Evolutionary conservation across 805 yeast genomes (phyloP), one percentile per base, ranked within the genome.

Genomic region (Starmerella vaccinii): DNA sequence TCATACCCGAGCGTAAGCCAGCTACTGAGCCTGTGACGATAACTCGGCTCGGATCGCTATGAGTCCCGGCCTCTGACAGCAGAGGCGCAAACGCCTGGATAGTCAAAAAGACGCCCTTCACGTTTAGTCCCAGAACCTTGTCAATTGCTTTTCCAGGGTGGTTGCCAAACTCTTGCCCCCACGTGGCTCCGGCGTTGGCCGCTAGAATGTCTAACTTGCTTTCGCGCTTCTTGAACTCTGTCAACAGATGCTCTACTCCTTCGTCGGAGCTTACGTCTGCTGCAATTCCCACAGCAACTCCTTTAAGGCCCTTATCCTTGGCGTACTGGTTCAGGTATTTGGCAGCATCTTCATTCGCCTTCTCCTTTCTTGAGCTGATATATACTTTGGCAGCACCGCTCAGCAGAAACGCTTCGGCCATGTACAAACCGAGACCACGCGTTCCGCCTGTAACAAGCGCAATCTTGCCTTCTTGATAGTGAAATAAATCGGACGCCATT

Each of bases 131-230:
- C 61, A 81, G 62, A 6, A 83, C 82, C 63, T 81, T 81, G 57
- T 73, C 76, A 57, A 82, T 63, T 1, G 84, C 86, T 3, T 66
- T 53, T 26, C 77, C 77, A 3, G 85, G 78, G 60, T 83, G 88
- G 10, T 68, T 66, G 34, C 71, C 78, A 45, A 83, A 64, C 12
- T 76, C 76, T 1, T 78, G 81, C 18, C 88, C 89, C 89, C 89
- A 82, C 13, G 82, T 67, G 8, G 88, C 87, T 27, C 90, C 90
- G 5, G 90, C 89, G 60, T 82, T 83, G 45, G 88, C 85, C 58
- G 81, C 71, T 55, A 82, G 70, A 53, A 82, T 80, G 63, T 82
- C 78, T 33, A 82, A 71, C 58, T 72, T 69, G 13, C 60, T 23
- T 23, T 75, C 74, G 19, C 61, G 62, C 50, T 66, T 63, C 15